Conservation (phyloP, 768 basidiomycete genomes). For the Lactarius trivialis region DNA sequence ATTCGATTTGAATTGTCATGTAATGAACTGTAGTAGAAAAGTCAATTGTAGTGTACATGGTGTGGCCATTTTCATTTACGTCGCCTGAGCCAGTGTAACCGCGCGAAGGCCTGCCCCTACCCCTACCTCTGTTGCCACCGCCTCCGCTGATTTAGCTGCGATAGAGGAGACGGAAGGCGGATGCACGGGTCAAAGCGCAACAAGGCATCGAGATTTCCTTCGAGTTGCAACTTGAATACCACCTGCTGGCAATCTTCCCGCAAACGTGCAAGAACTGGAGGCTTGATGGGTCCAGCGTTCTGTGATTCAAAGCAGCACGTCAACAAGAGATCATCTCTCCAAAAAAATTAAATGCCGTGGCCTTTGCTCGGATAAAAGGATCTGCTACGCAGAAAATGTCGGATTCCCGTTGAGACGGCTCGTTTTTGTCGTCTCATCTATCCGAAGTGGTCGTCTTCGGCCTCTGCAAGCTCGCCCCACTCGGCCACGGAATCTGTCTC, state of each 20-base stretch:
- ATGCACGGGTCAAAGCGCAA: constrained; percentile 11
- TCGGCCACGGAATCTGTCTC: background rate
- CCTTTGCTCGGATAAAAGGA: constrained; percentile 39
- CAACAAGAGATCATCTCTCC: background rate
- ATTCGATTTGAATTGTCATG: background rate
- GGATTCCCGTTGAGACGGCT: constrained; percentile 12
- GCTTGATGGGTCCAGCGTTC: constrained; percentile 24
- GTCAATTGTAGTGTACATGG: background rate
- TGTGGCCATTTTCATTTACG: background rate
- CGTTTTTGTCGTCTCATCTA: background rate
- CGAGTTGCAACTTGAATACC: constrained; percentile 19
- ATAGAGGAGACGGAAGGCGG: constrained; percentile 1
- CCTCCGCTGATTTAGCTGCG: constrained; percentile 4
- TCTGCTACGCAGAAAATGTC: constrained; percentile 31
- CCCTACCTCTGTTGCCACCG: background rate
- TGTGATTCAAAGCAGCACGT: constrained; percentile 1
- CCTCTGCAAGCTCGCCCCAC: background rate
- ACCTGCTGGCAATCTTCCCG: constrained; percentile 21
- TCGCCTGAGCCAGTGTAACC: background rate
- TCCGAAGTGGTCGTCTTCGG: constrained; percentile 5
- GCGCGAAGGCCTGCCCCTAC: background rate
- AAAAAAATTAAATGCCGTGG: constrained; percentile 8
- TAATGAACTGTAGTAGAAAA: background rate
- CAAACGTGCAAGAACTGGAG: constrained; percentile 13
- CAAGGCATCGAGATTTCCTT: constrained; percentile 6